These are phyloP conservation scores for Tylopilus vinaceipallidus DNA, from an alignment of 768 basidiomycete genomes.

Conservation along the genomic window DNA sequence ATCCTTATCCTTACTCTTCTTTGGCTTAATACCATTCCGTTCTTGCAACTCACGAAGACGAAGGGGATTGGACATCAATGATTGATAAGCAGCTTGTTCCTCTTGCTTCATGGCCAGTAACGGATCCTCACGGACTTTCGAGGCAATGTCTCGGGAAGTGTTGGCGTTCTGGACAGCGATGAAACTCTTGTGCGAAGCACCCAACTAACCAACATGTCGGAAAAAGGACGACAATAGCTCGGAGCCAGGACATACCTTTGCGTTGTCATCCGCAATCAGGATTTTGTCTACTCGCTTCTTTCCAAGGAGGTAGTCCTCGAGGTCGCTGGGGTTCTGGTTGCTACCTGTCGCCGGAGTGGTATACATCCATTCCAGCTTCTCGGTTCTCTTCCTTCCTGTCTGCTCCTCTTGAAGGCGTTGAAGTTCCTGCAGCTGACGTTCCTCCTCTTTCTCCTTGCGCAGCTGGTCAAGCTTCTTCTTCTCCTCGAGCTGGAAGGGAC, in stretches of 20 bases:
- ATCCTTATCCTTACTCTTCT: slow-evolving; percentile 69
- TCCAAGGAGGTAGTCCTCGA: slow-evolving; percentile 95
- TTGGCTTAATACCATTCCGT: slow-evolving; percentile 75
- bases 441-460: slow-evolving; percentile 96
- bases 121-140: slow-evolving; percentile 97
- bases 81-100: slow-evolving; percentile 89
- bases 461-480: slow-evolving; percentile 98
- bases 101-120: slow-evolving; percentile 97
- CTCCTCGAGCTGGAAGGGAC: slow-evolving; percentile 77
- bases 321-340: slow-evolving; percentile 80
- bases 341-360: slow-evolving; percentile 94
- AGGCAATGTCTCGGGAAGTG: slow-evolving; percentile 77
- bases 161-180: slow-evolving; percentile 97
- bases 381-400: slow-evolving; percentile 90
- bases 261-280: slow-evolving; percentile 87
- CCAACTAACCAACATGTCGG: slow-evolving; percentile 49
- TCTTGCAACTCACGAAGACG: slow-evolving; percentile 80
- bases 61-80: slow-evolving; percentile 82
- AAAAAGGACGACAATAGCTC: background rate
- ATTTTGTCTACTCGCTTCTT: slow-evolving; percentile 99
- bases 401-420: slow-evolving; percentile 94
- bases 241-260: slow-evolving; percentile 56
- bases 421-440: slow-evolving; percentile 93
- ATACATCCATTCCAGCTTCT: slow-evolving; percentile 99
- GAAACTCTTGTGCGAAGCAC: slow-evolving; percentile 87